Evolutionary conservation across 768 basidiomycete species (phyloP), one percentile per base, ranked within the genome.

Genomic region (Cyclocybe aegerita): DNA sequence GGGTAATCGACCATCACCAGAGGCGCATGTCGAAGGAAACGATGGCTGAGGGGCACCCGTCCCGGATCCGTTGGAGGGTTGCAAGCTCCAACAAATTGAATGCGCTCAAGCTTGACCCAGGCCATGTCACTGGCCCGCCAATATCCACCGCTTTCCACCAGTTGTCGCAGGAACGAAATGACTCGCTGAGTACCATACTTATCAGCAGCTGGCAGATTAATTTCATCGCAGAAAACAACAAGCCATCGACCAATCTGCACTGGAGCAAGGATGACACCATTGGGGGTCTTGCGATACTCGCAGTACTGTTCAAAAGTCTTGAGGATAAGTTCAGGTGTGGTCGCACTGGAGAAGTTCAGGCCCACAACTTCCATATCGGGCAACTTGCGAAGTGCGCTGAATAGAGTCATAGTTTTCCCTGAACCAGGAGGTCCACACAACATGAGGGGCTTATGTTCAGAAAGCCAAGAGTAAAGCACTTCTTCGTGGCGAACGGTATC

Each of bases 241-340:
- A 99, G 80, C 97, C 97, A 99, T 40, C 94, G 86, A 23, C 96
- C 96, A 54, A 98, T 93, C 62, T 98, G 94, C 3, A 88, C 72
- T 8, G 97, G 97, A 3, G 97, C 87, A 46, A 99, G 83, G 41
- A 98, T 82, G 41, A 97, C 90, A n/a, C 97, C 97, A 60, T 94
- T 98, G 9, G 97, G 93, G 4, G 97, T 98, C 73, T 98, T 98
- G 48, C 95, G 81, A 64, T 96, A 98, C 71, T 99, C 97, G 73
- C 97, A 99, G 64, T 99, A 97, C 70, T 99, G 97, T 66, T 98
- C 97, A 67, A 99, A 98, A 6, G 97, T 98, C 81, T 98, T 98
- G 57, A 99, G 81, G 54, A 99, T 96, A 29, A 99, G 81, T 64
- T 98, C 97, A 0, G 97, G 97, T 1, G 94, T 98, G 0, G 97